Evolutionary conservation across 2,329 filamentous ascomycete species (phyloP), one percentile per base, ranked within the genome.

Genomic region (Fusarium oxysporum): DNA sequence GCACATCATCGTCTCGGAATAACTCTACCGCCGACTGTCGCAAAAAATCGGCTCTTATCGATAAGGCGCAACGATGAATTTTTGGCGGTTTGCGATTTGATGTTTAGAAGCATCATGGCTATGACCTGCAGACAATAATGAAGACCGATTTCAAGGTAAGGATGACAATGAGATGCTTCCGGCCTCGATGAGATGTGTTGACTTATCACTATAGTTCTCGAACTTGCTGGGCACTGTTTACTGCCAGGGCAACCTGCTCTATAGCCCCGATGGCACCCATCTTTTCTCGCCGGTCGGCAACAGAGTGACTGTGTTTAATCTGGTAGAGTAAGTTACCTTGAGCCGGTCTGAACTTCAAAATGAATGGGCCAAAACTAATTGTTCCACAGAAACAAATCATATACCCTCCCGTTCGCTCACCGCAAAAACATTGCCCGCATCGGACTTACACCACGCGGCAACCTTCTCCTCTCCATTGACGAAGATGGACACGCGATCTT

Each of bases 171-270:
- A 28, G 57, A 33, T 38, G 1, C 2, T 28, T 5, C 8, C 5
- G 8, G 33, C 21, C 8, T 4, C 2, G 17, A 3, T 28, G 8
- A 14, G 10, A 23, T 23, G 9, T 59, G 3, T 43, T 73, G 16
- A 73, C 47, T 30, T 21, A 3, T 5, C 11, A 43, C 14, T 14
- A 30, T 79, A 98, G 95, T 99, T 99, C 85, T 97, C 96, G 82
- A 99, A 98, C 85, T 90, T 99, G 82, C 90, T 99, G 80, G 97
- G 96, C 81, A 99, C 96, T 77, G 96, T 99, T 81, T 99, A 98
- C 87, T 94, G 95, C 86, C 94, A 95, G 89, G 96, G 97, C 84
- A 99, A 98, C 82, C 90, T 99, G 79, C 89, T 98, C 81, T 99
- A 97, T 86, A 97, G 94, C 78, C 94, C 95, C 70, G 96, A 99